Base-by-base conservation (phyloP, 164 flowering plant genomes). In the Houttuynia cordata region DNA sequence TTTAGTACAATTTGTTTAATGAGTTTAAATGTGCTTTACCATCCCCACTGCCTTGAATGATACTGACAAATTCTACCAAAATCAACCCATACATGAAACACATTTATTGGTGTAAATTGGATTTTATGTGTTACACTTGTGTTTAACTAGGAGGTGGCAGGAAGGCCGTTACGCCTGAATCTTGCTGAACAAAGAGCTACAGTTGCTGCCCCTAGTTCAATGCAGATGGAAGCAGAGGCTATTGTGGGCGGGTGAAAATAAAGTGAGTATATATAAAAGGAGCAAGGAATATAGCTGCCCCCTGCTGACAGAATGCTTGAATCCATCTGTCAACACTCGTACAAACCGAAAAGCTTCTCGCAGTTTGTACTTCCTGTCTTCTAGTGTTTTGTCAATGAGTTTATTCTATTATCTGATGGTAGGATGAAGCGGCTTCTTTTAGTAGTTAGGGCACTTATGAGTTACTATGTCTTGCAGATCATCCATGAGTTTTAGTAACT, bases 91-190 rank as follows among this genome's bases (percentile, higher is more conserved):
- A 12, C 20, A 40, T 39, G 22, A 40, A 58, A 58, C 37, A 2
- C 37, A 30, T 30, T 30, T 30, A 30, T 30, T 30, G 20, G 3
- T 19, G 0, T 53, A 23, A 13, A 19, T 41, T 58, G 4, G 7
- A 24, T 12, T 58, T 60, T 62, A 2, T 37, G 7, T 17, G 15
- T 53, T 25, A 8, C 47, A 20, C 57, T 0, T 20, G 59, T 58
- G 19, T 66, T 64, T 40, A 30, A 57, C 22, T 62, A 91, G 97
- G 91, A 80, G 70, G 62, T 88, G 45, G 87, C 83, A 71, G 94
- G 96, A 21, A 75, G 97, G 59, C 83, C 88, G 17, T 60, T 91
- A 40, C 73, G 92, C 54, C 67, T 91, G 64, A 83, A 79, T 69
- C 14, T 82, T 57, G 94, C 97, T 12, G 66, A 70, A 21, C 79